Evolutionary conservation across 345 rosid species (phyloP).

Genomic region (Gynandropsis gynandra): DNA sequence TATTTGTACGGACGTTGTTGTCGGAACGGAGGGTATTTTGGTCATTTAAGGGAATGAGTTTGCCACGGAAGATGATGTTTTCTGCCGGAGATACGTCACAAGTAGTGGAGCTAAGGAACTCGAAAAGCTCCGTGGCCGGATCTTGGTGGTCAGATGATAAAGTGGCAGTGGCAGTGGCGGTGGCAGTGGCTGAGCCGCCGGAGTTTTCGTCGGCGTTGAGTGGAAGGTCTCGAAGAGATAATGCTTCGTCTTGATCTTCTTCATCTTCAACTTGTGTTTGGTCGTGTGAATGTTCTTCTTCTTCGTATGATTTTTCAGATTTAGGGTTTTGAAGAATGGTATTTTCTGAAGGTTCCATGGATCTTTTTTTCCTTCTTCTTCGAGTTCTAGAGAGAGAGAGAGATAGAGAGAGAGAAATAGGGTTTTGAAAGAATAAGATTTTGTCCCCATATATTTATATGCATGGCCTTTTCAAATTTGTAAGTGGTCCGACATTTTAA

Average conservation of each 20-base stretch:
- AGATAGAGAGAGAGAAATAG: conserved; percentile 9
- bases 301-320: conserved; percentile 9
- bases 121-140: conserved; percentile 38
- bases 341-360: conserved; percentile 20
- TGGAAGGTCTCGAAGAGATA: conserved; percentile 51
- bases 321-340: conserved; percentile 20
- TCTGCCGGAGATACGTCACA: conserved; percentile 61
- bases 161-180: conserved; percentile 25
- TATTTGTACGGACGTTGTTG: not conserved
- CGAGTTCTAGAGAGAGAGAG: not conserved
- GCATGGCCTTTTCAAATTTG: conserved; percentile 12
- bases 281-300: too few species aligned
- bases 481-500: conserved; percentile 8
- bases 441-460: conserved; percentile 14
- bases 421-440: conserved; percentile 8
- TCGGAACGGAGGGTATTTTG: conserved; percentile 17
- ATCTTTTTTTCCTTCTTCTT: too few species aligned
- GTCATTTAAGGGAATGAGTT: conserved; percentile 46
- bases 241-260: conserved; percentile 34
- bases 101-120: conserved; percentile 35
- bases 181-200: not conserved
- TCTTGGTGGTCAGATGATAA: conserved; percentile 14
- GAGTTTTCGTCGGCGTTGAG: conserved; percentile 6
- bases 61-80: conserved; percentile 59
- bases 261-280: not conserved